phyloP scores from a whole-genome alignment of 352 stramenopile species.

The Globisporangium nunn region DNA sequence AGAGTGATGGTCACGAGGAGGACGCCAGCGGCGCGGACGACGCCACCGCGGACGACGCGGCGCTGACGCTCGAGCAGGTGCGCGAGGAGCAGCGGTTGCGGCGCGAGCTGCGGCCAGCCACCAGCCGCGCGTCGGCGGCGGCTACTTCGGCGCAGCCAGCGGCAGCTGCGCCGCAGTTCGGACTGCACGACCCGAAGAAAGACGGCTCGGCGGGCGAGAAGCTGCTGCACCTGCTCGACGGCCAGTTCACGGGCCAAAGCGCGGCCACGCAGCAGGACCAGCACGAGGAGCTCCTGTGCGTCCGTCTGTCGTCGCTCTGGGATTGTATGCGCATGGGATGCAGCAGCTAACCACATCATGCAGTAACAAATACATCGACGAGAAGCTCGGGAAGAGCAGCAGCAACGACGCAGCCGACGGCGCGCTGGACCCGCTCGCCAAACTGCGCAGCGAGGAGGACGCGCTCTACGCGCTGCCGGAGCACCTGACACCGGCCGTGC shows the following conservation, averaged over 20 bases:
- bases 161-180: conserved; percentile 25
- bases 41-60: conserved; percentile 24
- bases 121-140: background rate
- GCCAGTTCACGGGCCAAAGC: conserved; percentile 76
- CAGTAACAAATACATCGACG: conserved; percentile 82
- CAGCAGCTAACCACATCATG: too few species aligned
- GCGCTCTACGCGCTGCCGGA: conserved; percentile 57
- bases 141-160: conserved; percentile 4
- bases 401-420: conserved; percentile 4
- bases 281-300: conserved; percentile 67
- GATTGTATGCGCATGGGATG: background rate
- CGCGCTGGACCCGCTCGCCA: conserved; percentile 7
- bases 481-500: conserved; percentile 41
- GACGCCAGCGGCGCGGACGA: conserved; percentile 4
- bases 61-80: conserved; percentile 57
- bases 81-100: conserved; percentile 59
- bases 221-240: conserved; percentile 62
- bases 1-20: conserved; percentile 13
- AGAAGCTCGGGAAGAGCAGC: conserved; percentile 48
- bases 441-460: conserved; percentile 41
- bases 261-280: conserved; percentile 51
- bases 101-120: conserved; percentile 16
- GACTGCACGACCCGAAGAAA: conserved; percentile 71
- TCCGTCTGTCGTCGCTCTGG: conserved; percentile 5
- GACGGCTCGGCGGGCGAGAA: conserved; percentile 63